Evolutionary conservation across 2,329 filamentous ascomycete species (phyloP).

Genomic region (Cryphonectria radicalis): DNA sequence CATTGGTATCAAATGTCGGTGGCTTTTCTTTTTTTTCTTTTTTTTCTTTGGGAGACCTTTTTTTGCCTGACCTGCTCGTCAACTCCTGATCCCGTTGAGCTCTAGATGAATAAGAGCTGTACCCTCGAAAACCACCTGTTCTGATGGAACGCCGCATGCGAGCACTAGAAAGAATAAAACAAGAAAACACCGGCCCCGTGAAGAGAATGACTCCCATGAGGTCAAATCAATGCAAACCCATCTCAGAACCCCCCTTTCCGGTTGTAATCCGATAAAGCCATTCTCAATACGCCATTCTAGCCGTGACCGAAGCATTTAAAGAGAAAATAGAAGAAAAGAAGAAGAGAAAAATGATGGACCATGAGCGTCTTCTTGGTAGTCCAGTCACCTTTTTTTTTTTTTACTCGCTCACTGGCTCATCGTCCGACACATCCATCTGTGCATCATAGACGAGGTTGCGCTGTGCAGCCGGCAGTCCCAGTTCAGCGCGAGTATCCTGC

Average conservation of each 20-base stretch:
- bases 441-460: slow-evolving; percentile 29
- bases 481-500: slow-evolving; percentile 67
- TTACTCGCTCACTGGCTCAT: slow-evolving; percentile 41
- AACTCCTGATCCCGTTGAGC: slow-evolving; percentile 8
- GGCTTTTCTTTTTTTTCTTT: slow-evolving; percentile 14
- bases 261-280: background rate
- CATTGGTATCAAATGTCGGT: slow-evolving; percentile 30
- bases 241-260: background rate
- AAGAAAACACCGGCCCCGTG: too few species aligned
- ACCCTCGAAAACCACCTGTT: background rate
- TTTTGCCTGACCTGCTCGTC: slow-evolving; percentile 16
- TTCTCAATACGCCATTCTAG: slow-evolving; percentile 16
- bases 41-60: slow-evolving; percentile 2
- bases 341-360: background rate
- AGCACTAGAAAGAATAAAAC: background rate
- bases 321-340: background rate
- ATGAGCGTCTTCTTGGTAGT: background rate
- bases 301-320: background rate
- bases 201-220: background rate
- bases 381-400: background rate
- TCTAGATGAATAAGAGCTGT: background rate
- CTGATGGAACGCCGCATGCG: slow-evolving; percentile 5
- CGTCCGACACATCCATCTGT: slow-evolving; percentile 33
- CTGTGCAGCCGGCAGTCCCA: slow-evolving; percentile 45
- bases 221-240: background rate